Conservation (phyloP, 108 stramenopile species). For the Aurantiochytrium sp. region DNA sequence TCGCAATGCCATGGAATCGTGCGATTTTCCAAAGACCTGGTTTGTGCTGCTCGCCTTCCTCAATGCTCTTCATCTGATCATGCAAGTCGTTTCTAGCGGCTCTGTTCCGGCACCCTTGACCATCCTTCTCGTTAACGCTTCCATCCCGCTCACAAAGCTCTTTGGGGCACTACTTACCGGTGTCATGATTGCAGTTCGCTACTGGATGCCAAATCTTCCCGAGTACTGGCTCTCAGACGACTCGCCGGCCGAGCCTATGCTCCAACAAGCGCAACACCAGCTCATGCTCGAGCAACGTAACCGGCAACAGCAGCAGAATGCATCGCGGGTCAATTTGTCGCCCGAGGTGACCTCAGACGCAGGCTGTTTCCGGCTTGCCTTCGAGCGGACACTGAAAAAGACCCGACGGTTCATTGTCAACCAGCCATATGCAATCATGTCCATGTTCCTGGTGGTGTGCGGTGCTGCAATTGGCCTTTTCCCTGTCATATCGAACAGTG, state of each 20-base stretch:
- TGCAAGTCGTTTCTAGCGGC: background rate
- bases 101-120: background rate
- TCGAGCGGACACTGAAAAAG: background rate
- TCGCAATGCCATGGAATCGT: background rate
- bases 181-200: background rate
- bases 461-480: background rate
- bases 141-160: background rate
- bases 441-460: background rate
- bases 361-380: background rate
- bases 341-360: background rate
- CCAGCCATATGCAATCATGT: background rate
- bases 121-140: background rate
- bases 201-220: background rate
- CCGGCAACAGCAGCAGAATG: background rate
- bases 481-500: background rate
- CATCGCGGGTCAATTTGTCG: background rate
- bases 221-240: background rate
- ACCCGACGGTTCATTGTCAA: background rate
- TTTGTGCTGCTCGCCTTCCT: background rate
- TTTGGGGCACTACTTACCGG: background rate
- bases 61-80: background rate
- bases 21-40: conserved; percentile 11
- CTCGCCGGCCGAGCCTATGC: background rate
- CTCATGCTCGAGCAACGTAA: conserved; percentile 11
- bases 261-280: background rate